Percentiles rank a stretch among this genome's conserved stretches.
These are phyloP conservation scores for Davidsoniella eucalypti DNA, from an alignment of 2,329 filamentous ascomycete genomes.

Conservation along the genomic window DNA sequence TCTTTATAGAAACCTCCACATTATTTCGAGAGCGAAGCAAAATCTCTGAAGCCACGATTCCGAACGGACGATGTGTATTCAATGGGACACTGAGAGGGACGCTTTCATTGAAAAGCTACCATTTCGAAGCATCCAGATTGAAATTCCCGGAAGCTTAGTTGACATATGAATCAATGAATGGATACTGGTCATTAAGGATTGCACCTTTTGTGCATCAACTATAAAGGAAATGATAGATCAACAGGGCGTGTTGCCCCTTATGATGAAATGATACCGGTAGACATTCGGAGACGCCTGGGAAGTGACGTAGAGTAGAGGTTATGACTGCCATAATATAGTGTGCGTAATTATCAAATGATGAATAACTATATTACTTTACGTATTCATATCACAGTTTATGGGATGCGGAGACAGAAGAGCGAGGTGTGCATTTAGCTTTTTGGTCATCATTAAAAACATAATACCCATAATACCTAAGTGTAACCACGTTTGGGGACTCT, in stretches of 20 bases:
- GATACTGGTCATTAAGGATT: constrained; percentile 40
- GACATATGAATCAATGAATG: constrained; percentile 31
- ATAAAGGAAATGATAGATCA: constrained; percentile 29
- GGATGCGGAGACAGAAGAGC: neutral
- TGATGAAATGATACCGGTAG: neutral
- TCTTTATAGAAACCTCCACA: too few relatives aligned
- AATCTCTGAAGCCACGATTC: too few relatives aligned
- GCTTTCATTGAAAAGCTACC: constrained; percentile 27
- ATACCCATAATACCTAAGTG: constrained; percentile 6
- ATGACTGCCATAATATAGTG: neutral
- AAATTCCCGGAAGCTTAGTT: constrained; percentile 32
- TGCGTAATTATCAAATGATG: neutral
- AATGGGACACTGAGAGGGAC: constrained; percentile 47
- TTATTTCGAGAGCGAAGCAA: too few relatives aligned
- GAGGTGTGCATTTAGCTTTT: constrained; percentile 3
- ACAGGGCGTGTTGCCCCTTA: constrained; percentile 1
- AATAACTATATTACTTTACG: neutral
- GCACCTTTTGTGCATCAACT: constrained; percentile 34
- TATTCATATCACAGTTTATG: neutral
- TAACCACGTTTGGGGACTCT: constrained; percentile 4
- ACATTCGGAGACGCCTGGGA: neutral
- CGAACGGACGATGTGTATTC: constrained; percentile 29
- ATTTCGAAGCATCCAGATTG: constrained; percentile 44
- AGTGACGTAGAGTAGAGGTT: neutral
- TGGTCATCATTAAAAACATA: constrained; percentile 9